A percentile compares a stretch with the other conserved stretches of the same genome.
Evolutionary conservation across 1,284 basidiomycete species (phyloP).

Genomic region (Pulchroboletus neoregius): DNA sequence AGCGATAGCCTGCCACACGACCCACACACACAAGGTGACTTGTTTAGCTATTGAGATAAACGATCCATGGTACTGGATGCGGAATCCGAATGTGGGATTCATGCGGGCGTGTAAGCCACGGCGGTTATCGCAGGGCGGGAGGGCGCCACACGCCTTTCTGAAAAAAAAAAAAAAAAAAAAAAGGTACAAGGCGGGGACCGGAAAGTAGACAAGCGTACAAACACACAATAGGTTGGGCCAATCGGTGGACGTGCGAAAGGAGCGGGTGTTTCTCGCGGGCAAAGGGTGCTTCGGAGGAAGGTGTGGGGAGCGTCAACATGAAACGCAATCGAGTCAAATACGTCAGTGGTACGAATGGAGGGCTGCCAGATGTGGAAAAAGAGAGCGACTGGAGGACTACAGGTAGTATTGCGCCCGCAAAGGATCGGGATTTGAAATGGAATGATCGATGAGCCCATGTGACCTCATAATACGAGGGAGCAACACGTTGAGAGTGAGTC

Average conservation of each 20-base stretch:
- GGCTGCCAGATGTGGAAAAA: constrained; percentile 6
- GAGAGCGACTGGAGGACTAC: background rate
- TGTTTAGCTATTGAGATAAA: constrained; percentile 7
- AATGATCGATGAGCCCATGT: constrained; percentile 6
- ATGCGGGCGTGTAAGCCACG: background rate
- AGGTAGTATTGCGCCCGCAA: constrained; percentile 1
- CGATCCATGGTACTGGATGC: background rate
- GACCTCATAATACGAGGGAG: constrained; percentile 9
- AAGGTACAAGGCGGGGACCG: constrained; percentile 4
- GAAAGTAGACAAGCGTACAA: constrained; percentile 8
- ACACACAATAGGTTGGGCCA: background rate
- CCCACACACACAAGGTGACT: constrained; percentile 2
- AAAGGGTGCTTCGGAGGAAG: constrained; percentile 19
- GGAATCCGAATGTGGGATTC: constrained; percentile 9
- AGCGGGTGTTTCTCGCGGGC: constrained; percentile 15
- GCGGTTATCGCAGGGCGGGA: background rate
- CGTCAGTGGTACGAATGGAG: constrained; percentile 18
- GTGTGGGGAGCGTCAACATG: constrained; percentile 29
- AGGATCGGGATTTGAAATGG: constrained; percentile 18
- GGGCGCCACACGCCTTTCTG: background rate
- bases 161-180: background rate
- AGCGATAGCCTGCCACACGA: constrained; percentile 16
- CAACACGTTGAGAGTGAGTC: too few species aligned
- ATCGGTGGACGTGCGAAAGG: constrained; percentile 1
- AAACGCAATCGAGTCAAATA: constrained; percentile 21